Percentiles rank a stretch among this genome's conserved stretches.
Conservation (phyloP, 306 rosid species). For the Hylodesmum podocarpum region DNA sequence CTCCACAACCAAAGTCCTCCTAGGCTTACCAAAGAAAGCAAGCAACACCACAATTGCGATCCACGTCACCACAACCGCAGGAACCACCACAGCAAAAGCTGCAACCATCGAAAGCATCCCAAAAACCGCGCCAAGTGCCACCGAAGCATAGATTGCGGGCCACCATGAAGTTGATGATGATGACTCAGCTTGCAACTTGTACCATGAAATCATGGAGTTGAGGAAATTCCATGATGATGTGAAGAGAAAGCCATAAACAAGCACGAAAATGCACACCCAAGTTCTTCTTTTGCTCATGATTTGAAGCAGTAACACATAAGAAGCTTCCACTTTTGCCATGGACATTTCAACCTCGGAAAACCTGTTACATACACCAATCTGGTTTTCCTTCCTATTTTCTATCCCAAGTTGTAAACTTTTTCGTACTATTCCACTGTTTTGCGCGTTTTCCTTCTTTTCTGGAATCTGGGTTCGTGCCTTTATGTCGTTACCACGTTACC, state of each 20-base stretch:
- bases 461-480: not conserved
- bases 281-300: constrained; percentile 65
- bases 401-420: not conserved
- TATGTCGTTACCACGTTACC: not conserved
- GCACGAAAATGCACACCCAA: constrained; percentile 60
- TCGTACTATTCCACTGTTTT: not conserved
- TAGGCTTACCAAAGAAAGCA: constrained; percentile 76
- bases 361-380: not conserved
- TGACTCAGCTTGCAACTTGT: constrained; percentile 37
- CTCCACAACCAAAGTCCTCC: constrained; percentile 65
- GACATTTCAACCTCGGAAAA: not conserved
- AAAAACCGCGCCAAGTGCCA: constrained; percentile 66
- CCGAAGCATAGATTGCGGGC: constrained; percentile 73
- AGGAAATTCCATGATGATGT: constrained; percentile 56
- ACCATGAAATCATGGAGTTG: constrained; percentile 56
- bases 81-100: constrained; percentile 66
- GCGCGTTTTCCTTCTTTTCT: not conserved
- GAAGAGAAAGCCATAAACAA: constrained; percentile 48
- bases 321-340: constrained; percentile 32
- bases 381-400: not conserved
- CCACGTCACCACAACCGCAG: constrained; percentile 72
- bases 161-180: constrained; percentile 41
- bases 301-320: constrained; percentile 34
- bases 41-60: constrained; percentile 62
- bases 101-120: constrained; percentile 75